A percentile compares a stretch with the other conserved stretches of the same genome.
Evolutionary conservation across 371 early-diverging fungal species (phyloP).

Genomic region (Mortierella sp.): DNA sequence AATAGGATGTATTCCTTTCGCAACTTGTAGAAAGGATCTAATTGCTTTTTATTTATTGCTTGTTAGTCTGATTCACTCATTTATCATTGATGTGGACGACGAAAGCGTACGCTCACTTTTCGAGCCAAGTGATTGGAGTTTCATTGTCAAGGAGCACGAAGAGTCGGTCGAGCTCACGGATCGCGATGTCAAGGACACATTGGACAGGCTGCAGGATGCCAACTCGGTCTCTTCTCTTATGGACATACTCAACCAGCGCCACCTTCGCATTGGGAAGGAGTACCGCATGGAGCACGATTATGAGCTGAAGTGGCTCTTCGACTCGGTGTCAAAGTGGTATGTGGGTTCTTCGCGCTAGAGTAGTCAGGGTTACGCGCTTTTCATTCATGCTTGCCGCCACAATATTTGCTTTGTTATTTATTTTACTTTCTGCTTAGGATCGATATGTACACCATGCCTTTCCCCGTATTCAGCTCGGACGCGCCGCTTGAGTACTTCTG

Average conservation of each 20-base stretch:
- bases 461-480: not conserved
- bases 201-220: not conserved
- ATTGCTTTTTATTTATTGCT: not conserved
- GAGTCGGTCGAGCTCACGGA: not conserved
- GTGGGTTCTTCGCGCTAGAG: not conserved
- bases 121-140: conserved; percentile 2
- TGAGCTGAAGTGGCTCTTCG: conserved; percentile 21
- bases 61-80: conserved; percentile 22
- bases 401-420: not conserved
- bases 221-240: conserved; percentile 1
- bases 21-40: not conserved
- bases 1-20: no score
- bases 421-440: conserved; percentile 1
- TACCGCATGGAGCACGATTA: conserved; percentile 7
- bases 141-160: conserved; percentile 13
- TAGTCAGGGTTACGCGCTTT: not conserved
- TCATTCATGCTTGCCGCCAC: not conserved
- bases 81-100: conserved; percentile 21
- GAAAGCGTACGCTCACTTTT: not conserved
- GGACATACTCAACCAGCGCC: conserved; percentile 9
- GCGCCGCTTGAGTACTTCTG: conserved; percentile 21
- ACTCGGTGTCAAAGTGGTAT: conserved; percentile 18
- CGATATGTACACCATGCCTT: conserved; percentile 13
- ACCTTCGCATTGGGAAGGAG: conserved; percentile 11
- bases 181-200: conserved; percentile 2